Percentiles rank a stretch among this genome's conserved stretches.
phyloP scores from a whole-genome alignment of 139 green algal genomes.

The Ettlia oleoabundans region DNA sequence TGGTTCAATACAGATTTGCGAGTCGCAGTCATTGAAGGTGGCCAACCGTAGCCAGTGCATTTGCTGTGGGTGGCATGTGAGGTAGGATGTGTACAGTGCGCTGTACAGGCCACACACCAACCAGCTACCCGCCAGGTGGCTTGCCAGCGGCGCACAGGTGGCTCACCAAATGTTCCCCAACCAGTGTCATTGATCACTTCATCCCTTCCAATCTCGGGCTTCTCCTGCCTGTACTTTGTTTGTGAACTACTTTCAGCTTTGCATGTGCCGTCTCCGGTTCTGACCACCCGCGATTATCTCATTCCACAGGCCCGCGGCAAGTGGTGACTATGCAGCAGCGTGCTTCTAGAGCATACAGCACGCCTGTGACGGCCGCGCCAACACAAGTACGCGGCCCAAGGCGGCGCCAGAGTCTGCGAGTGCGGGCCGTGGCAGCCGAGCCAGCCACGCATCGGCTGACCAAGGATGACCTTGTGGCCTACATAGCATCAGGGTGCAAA shows the following conservation, averaged over 20 bases:
- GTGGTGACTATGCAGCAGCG: neutral
- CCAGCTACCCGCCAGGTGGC: too few relatives aligned
- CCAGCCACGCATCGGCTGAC: conserved; percentile 45
- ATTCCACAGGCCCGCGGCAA: neutral
- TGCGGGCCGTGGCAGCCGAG: conserved; percentile 6
- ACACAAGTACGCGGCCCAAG: neutral
- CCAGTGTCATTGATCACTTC: neutral
- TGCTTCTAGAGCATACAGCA: neutral
- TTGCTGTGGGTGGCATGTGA: too few relatives aligned
- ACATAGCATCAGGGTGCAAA: conserved; percentile 85
- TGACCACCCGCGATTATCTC: neutral
- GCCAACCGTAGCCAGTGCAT: too few relatives aligned
- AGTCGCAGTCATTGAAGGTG: too few relatives aligned
- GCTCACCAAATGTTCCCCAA: too few relatives aligned
- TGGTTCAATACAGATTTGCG: too few relatives aligned
- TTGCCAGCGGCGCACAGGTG: too few relatives aligned
- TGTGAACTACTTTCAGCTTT: neutral
- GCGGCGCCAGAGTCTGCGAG: neutral
- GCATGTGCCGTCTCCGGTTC: neutral
- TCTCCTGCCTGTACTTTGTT: too few relatives aligned
- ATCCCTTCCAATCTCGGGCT: too few relatives aligned
- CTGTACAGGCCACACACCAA: too few relatives aligned
- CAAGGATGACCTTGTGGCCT: conserved; percentile 83
- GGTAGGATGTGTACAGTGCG: too few relatives aligned
- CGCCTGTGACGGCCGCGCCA: neutral